Evolutionary conservation across 768 basidiomycete species (phyloP), one percentile per base, ranked within the genome.

Genomic region (Dictyophora rubrovolvata): DNA sequence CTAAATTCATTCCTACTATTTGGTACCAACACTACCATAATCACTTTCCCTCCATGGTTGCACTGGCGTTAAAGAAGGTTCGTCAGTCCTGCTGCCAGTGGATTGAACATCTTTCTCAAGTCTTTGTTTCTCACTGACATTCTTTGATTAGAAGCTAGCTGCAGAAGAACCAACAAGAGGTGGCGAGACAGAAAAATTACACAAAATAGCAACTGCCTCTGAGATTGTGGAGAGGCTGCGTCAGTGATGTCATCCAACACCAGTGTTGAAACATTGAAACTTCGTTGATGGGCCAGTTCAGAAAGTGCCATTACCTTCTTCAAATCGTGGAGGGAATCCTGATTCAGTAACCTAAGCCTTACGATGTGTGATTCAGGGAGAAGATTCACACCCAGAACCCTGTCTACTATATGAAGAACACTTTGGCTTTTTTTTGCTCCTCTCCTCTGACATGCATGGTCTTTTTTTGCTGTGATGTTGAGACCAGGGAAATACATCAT

Each of bases 401-500:
- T 54, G 10, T 23, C 47, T 51, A 5, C 23, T 52, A 50, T 48
- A 47, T 48, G 57, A 50, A 20, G n/a, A 60, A 42, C 42, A 9
- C 4, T n/a, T 42, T 4, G 12, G 42, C 36, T 37, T 37, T n/a
- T n/a, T n/a, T n/a, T n/a, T n/a, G n/a, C n/a, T n/a, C n/a, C n/a
- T n/a, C n/a, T 42, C 11, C 42, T 42, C 12, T 42, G 42, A 64
- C 63, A 56, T 55, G 61, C 54, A 21, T 52, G n/a, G n/a, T 52
- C 18, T 56, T 12, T 50, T 21, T 16, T n/a, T 11, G 46, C 34
- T 33, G 10, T 23, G 55, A n/a, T n/a, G 20, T n/a, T 46, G 55
- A 84, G 85, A 51, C 81, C 82, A 5, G 87, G 87, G 52, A 85
- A 80, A 66, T 87, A 87, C 62, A 73, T 96, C 48, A 84, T 92